Evolutionary conservation across 2,329 filamentous ascomycete species (phyloP), one percentile per base, ranked within the genome.

Genomic region (Penicillium sp.): DNA sequence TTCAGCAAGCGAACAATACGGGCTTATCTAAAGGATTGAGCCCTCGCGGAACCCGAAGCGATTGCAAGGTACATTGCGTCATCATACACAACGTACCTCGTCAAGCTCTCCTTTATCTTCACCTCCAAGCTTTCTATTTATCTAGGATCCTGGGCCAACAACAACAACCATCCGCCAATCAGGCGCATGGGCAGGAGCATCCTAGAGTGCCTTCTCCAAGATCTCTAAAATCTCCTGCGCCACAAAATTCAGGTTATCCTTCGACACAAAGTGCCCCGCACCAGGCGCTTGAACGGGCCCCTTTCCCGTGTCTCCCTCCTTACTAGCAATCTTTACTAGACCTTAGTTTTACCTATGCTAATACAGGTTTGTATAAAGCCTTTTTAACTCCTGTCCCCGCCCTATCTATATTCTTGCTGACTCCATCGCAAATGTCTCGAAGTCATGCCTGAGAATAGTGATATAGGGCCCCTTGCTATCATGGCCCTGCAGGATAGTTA

Each of bases 231-330:
- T 50, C 53, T 75, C 46, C 61, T 77, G 21, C 1, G 75, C 76
- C 7, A 85, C 83, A 60, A 83, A 76, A 1, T 61, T 73, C 3
- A 85, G 85, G 31, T 82, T 79, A 63, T 87, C 85, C 38, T 73
- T 76, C 65, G 87, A 85, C 26, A 88, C 80, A 61, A 86, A 86
- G 70, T 86, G 84, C 0, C 84, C 84, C 38, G 82, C 83, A 0
- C 78, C 76, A 7, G 77, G 73, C 0, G 83, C 84, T 47, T 82
- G 78, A 15, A 84, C 67, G 2, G 80, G 81, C 0, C 82, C 82
- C 46, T 78, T 79, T 21, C 75, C 77, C 41, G 69, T 77, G 76
- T 21, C 21, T 21, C 7, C 75, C 0, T 69, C 56, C 5, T 73
- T 13, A 9, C 35, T 73, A 0, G 81, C 84, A 13, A 87, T 76